phyloP scores from a whole-genome alignment of 768 basidiomycete genomes.

The Agrocybe praecox region DNA sequence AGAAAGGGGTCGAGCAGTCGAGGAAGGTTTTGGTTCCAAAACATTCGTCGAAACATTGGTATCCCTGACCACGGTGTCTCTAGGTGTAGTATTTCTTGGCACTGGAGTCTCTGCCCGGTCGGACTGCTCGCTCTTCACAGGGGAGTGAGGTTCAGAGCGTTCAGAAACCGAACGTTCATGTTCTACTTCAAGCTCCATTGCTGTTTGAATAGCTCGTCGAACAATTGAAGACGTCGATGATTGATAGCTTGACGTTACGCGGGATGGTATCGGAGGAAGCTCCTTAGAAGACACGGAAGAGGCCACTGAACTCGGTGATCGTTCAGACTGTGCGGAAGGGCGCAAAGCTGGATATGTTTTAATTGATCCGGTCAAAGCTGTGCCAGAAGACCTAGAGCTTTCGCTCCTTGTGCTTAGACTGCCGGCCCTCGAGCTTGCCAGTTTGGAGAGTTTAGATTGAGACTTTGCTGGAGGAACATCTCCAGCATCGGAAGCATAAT shows the following conservation, averaged over 20 bases:
- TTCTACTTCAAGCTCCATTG: conserved; percentile 60
- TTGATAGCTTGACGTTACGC: conserved; percentile 17
- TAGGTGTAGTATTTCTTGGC: conserved; percentile 2
- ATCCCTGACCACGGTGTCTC: neutral
- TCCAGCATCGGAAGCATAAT: conserved; percentile 20
- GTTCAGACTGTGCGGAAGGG: conserved; percentile 61
- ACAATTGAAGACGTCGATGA: conserved; percentile 65
- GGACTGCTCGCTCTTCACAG: conserved; percentile 9
- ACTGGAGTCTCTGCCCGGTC: conserved; percentile 26
- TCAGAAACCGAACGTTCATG: conserved; percentile 36
- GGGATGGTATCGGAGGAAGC: conserved; percentile 25
- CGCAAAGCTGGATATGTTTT: conserved; percentile 73
- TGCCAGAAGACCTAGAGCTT: conserved; percentile 59
- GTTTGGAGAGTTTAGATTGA: conserved; percentile 66
- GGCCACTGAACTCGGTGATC: conserved; percentile 36
- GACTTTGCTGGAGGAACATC: conserved; percentile 35
- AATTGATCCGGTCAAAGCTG: conserved; percentile 58
- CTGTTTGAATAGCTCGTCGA: conserved; percentile 67
- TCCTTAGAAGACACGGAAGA: conserved; percentile 32
- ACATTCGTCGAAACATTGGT: conserved; percentile 1
- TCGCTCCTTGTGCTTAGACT: conserved; percentile 38
- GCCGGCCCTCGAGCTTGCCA: conserved; percentile 65
- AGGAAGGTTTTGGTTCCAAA: conserved; percentile 1
- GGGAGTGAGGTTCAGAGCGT: conserved; percentile 19
- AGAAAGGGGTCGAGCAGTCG: conserved; percentile 21